A percentile compares a stretch with the other conserved stretches of the same genome.
Conservation (phyloP, 2,329 filamentous ascomycete species). For the Hypoxylon sp. region DNA sequence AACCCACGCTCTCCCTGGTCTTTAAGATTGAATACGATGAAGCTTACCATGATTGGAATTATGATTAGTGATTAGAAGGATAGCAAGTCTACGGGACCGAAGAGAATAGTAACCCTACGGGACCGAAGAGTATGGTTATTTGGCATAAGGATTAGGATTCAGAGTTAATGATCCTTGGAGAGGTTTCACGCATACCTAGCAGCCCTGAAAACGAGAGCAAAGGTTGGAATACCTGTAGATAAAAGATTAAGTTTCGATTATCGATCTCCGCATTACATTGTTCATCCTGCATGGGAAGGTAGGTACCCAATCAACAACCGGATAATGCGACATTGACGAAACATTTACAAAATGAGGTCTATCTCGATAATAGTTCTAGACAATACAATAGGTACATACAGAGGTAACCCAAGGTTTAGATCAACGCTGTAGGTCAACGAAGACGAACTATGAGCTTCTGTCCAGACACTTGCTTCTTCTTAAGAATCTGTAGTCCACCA, state of each 20-base stretch:
- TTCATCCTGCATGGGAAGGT: neutral
- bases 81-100: neutral
- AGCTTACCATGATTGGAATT: too few species aligned
- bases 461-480: conserved; percentile 7
- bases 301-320: too few species aligned
- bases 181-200: neutral
- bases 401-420: too few species aligned
- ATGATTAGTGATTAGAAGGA: neutral
- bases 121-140: too few species aligned
- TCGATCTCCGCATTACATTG: neutral
- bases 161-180: neutral
- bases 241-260: neutral
- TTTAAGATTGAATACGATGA: too few species aligned
- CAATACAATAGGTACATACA: conserved; percentile 1
- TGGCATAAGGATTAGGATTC: neutral
- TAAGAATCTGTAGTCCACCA: neutral
- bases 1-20: too few species aligned
- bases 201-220: neutral
- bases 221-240: neutral
- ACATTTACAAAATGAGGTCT: neutral
- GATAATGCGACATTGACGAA: too few species aligned
- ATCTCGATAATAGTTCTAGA: neutral
- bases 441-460: conserved; percentile 5
- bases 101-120: neutral
- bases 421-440: neutral